These are phyloP conservation scores for Filobasidium uniguttulatum DNA, from an alignment of 1,284 basidiomycete genomes.

Conservation along the genomic window DNA sequence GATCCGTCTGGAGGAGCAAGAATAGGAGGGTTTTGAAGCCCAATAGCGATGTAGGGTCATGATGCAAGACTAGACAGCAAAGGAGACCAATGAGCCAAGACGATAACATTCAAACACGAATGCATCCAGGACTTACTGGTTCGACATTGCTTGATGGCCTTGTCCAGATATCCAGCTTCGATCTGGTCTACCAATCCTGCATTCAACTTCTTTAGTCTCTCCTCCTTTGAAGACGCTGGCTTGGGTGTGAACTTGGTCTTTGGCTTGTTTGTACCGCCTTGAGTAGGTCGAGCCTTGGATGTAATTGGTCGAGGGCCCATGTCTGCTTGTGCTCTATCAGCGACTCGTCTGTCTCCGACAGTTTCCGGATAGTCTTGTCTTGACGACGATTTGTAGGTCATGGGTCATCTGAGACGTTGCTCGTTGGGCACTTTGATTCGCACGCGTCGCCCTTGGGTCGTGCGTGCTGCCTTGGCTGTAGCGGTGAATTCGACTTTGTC, in stretches of 20 bases:
- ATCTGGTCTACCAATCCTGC: constrained; percentile 66
- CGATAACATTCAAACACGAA: background rate
- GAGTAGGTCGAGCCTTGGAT: background rate
- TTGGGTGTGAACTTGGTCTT: constrained; percentile 31
- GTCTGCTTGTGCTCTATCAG: no score
- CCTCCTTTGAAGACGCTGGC: constrained; percentile 45
- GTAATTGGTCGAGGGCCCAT: no score
- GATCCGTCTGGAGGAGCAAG: constrained; percentile 67
- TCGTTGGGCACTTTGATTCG: no score
- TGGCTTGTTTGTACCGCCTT: no score
- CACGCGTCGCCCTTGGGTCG: no score
- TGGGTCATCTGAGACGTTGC: no score
- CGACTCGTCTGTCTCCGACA: no score
- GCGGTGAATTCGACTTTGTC: no score
- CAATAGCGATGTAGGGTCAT: constrained; percentile 54
- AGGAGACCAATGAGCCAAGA: background rate
- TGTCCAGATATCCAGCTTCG: constrained; percentile 63
- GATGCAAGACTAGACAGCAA: constrained; percentile 46
- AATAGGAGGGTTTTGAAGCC: constrained; percentile 68
- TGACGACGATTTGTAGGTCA: no score
- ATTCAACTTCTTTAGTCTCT: constrained; percentile 57
- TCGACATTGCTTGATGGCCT: constrained; percentile 75
- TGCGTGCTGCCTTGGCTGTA: no score
- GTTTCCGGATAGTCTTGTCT: no score
- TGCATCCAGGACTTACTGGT: constrained; percentile 40